phyloP scores from a whole-genome alignment of 345 rosid species.

The Populus pruinosa region DNA sequence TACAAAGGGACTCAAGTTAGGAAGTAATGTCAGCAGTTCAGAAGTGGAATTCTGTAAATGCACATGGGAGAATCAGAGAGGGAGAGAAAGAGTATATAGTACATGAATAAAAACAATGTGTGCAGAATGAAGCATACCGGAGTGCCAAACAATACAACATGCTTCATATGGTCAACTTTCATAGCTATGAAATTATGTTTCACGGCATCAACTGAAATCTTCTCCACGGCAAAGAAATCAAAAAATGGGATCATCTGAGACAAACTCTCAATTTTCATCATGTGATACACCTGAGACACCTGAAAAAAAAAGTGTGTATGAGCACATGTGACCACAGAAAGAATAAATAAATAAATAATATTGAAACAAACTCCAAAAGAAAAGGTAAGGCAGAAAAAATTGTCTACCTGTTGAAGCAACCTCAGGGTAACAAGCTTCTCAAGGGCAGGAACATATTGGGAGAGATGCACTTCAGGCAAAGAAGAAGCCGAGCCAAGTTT shows the following conservation, averaged over 20 bases:
- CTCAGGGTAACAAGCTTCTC: constrained; percentile 88
- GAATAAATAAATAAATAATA: background rate
- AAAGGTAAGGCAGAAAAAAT: background rate
- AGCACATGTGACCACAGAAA: background rate
- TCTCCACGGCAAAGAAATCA: constrained; percentile 75
- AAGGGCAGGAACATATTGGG: constrained; percentile 73
- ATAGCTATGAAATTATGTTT: constrained; percentile 71
- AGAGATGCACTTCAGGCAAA: constrained; percentile 80
- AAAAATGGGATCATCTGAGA: constrained; percentile 90
- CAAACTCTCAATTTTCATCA: constrained; percentile 68
- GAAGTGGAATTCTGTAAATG: background rate
- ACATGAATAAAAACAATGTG: background rate
- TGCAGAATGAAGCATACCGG: constrained; percentile 45
- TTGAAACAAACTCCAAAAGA: background rate
- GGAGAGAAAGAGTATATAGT: background rate
- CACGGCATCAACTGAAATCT: constrained; percentile 90
- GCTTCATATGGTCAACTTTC: constrained; percentile 90
- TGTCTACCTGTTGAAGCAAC: constrained; percentile 78
- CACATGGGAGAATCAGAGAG: too few relatives aligned
- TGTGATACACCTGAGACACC: constrained; percentile 90
- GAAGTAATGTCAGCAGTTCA: background rate
- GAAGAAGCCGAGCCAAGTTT: constrained; percentile 89
- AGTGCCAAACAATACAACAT: constrained; percentile 56
- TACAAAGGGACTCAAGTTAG: background rate
- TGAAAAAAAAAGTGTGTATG: constrained; percentile 33